phyloP scores from a whole-genome alignment of 2,329 filamentous ascomycete genomes.

The Sclerotinia minor region DNA sequence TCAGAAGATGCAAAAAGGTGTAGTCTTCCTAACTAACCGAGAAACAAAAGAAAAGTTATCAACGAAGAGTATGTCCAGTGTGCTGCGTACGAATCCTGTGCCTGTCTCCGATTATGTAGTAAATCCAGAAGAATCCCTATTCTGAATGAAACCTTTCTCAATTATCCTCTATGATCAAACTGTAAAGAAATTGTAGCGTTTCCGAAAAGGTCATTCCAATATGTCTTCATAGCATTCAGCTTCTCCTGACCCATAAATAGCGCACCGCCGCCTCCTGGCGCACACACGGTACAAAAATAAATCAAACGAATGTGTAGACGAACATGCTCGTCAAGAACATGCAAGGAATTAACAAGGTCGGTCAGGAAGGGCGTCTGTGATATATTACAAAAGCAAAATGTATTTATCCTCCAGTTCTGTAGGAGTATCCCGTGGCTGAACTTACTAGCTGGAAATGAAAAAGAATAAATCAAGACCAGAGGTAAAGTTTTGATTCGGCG shows the following conservation, averaged over 20 bases:
- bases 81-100: conserved; percentile 20
- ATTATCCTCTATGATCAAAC: conserved; percentile 23
- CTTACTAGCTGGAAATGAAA: conserved; percentile 6
- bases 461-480: not conserved
- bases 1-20: conserved; percentile 7
- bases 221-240: conserved; percentile 12
- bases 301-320: conserved; percentile 15
- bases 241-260: conserved; percentile 4
- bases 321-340: conserved; percentile 18
- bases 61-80: conserved; percentile 24
- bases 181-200: conserved; percentile 13
- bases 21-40: not conserved
- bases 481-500: not conserved
- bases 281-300: conserved; percentile 4
- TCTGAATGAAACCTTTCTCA: conserved; percentile 13
- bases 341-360: conserved; percentile 9
- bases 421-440: conserved; percentile 2
- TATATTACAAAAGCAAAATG: conserved; percentile 25
- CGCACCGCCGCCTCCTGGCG: not conserved
- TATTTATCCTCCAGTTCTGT: conserved; percentile 12
- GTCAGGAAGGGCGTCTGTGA: conserved; percentile 5
- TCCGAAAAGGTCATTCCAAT: conserved; percentile 1
- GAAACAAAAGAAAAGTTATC: conserved; percentile 14
- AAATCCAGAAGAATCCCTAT: conserved; percentile 20
- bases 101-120: conserved; percentile 24